Conservation (phyloP, 1,139 yeast species). For the Kurtzmaniella quercitrusa region DNA sequence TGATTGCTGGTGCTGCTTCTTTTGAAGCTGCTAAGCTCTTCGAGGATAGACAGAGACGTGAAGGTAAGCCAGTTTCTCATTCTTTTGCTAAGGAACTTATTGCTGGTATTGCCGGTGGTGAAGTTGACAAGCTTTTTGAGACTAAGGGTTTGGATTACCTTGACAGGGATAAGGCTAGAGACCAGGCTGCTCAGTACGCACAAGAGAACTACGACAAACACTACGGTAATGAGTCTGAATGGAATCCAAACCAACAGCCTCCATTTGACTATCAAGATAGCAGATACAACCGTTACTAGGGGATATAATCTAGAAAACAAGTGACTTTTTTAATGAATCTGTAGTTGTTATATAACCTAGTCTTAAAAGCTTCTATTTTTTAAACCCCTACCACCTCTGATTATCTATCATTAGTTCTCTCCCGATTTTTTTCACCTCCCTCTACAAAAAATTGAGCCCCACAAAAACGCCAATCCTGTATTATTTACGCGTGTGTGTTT, state of each 20-base stretch:
- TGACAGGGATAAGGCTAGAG: slow-evolving; percentile 22
- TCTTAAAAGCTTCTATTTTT: too few species aligned
- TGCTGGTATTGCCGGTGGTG: slow-evolving; percentile 30
- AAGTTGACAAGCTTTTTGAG: slow-evolving; percentile 31
- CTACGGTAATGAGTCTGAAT: slow-evolving; percentile 23
- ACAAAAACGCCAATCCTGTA: background rate
- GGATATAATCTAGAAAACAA: background rate
- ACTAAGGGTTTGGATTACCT: slow-evolving; percentile 32
- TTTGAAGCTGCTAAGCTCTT: slow-evolving; percentile 29
- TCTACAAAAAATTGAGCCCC: background rate
- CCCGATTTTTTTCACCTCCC: too few species aligned
- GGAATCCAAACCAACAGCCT: slow-evolving; percentile 26
- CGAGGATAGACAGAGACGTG: slow-evolving; percentile 30
- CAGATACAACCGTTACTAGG: slow-evolving; percentile 12
- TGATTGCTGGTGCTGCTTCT: slow-evolving; percentile 32
- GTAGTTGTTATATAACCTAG: background rate
- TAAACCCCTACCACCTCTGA: too few species aligned
- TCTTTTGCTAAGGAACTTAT: slow-evolving; percentile 27
- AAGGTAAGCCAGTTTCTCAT: slow-evolving; percentile 30
- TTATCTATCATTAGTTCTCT: too few species aligned
- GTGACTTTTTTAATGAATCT: background rate
- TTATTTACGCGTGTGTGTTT: background rate
- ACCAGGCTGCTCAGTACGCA: slow-evolving; percentile 21
- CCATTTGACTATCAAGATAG: slow-evolving; percentile 23
- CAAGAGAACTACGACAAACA: slow-evolving; percentile 23